phyloP scores from a whole-genome alignment of 495 filamentous ascomycete species.

The Aspergillus avenaceus region DNA sequence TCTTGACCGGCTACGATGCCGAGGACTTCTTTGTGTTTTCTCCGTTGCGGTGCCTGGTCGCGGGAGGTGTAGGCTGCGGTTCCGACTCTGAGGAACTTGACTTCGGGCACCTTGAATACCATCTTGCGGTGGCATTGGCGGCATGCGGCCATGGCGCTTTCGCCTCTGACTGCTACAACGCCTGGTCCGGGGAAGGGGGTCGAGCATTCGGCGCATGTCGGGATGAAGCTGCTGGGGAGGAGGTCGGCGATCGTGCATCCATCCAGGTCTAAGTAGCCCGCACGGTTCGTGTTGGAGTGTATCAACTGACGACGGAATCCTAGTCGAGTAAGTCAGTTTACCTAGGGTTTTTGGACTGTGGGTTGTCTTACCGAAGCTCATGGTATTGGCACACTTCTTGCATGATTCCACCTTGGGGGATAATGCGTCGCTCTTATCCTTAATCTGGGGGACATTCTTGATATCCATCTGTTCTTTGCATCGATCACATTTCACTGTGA shows the following conservation, averaged over 20 bases:
- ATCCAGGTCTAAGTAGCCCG: slow-evolving; percentile 78
- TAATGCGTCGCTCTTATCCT: slow-evolving; percentile 28
- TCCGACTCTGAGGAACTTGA: slow-evolving; percentile 74
- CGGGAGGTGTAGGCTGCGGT: slow-evolving; percentile 42
- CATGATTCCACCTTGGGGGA: slow-evolving; percentile 50
- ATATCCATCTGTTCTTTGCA: slow-evolving; percentile 78
- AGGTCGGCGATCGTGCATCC: slow-evolving; percentile 77
- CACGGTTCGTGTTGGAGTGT: slow-evolving; percentile 70
- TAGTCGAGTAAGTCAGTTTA: slow-evolving; percentile 15
- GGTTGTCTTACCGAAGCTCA: slow-evolving; percentile 49
- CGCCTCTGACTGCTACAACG: slow-evolving; percentile 67
- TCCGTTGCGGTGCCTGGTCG: slow-evolving; percentile 44
- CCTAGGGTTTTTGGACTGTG: not conserved
- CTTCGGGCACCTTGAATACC: slow-evolving; percentile 71
- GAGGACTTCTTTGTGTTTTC: slow-evolving; percentile 64
- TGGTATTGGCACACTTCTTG: slow-evolving; percentile 69
- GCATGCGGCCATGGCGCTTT: slow-evolving; percentile 73
- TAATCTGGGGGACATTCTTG: slow-evolving; percentile 54
- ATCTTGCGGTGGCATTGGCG: slow-evolving; percentile 80
- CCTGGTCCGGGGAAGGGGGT: slow-evolving; percentile 59
- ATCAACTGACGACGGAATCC: slow-evolving; percentile 71
- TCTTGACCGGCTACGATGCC: slow-evolving; percentile 77
- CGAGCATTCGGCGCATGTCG: slow-evolving; percentile 79
- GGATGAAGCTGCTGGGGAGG: slow-evolving; percentile 77
- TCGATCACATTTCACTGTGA: slow-evolving; percentile 77